Conservation (phyloP, 805 yeast species). For the Metschnikowia baotianmanensis region DNA sequence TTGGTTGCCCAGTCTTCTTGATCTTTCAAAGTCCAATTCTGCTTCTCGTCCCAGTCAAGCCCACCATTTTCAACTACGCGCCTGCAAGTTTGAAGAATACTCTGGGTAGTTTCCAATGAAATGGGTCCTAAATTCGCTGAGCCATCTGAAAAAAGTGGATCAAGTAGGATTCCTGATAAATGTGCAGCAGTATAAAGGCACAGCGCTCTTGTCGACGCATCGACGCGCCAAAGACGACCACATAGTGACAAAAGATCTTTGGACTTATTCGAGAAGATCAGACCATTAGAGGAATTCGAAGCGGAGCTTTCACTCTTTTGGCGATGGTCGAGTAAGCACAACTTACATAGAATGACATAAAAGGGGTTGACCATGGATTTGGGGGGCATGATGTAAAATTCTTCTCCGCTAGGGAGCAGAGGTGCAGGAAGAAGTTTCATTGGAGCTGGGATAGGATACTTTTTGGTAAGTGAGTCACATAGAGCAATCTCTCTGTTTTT, state of each 20-base stretch:
- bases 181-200: constrained; percentile 50
- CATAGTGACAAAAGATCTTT: constrained; percentile 43
- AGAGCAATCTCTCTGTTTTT: constrained; percentile 26
- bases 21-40: constrained; percentile 40
- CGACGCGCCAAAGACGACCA: constrained; percentile 59
- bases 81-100: constrained; percentile 29
- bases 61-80: constrained; percentile 31
- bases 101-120: constrained; percentile 25
- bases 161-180: constrained; percentile 30
- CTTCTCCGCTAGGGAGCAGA: constrained; percentile 33
- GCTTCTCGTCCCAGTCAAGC: constrained; percentile 31
- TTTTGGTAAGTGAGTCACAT: constrained; percentile 24
- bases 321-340: constrained; percentile 35
- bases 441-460: constrained; percentile 34
- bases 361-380: constrained; percentile 35
- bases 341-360: constrained; percentile 38
- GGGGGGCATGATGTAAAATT: constrained; percentile 37
- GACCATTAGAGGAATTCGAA: constrained; percentile 19
- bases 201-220: constrained; percentile 47
- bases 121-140: constrained; percentile 31
- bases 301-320: constrained; percentile 7
- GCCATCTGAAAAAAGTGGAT: constrained; percentile 21
- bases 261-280: constrained; percentile 38
- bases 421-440: constrained; percentile 32
- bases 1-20: constrained; percentile 50